Conservation (phyloP, 2,329 filamentous ascomycete species). For the Fusarium vanettenii region DNA sequence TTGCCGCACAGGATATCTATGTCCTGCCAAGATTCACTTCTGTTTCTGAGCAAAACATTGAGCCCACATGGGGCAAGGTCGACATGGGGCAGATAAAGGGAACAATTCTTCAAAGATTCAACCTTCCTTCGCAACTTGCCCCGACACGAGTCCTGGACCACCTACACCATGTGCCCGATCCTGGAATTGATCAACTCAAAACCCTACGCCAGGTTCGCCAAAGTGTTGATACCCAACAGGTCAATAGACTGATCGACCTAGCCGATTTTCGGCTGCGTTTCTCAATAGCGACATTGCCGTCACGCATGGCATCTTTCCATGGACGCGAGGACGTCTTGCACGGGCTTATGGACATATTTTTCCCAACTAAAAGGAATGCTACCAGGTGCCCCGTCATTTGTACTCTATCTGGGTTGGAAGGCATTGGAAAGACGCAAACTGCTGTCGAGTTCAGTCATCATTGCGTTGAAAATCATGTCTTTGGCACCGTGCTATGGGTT, state of each 20-base stretch:
- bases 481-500: neutral
- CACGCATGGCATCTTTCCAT: neutral
- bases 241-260: neutral
- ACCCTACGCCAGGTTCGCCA: neutral
- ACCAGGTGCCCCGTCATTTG: neutral
- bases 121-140: no score
- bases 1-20: neutral
- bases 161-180: neutral
- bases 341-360: neutral
- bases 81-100: neutral
- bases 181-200: neutral
- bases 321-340: neutral
- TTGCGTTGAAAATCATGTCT: neutral
- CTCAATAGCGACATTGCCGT: neutral
- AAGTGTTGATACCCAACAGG: neutral
- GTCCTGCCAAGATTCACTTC: neutral
- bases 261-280: neutral
- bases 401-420: neutral
- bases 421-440: neutral
- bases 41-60: neutral
- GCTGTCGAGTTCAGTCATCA: neutral
- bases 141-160: no score
- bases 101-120: no score
- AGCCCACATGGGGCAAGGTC: neutral
- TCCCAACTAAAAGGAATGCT: neutral